Percentiles rank a stretch among this genome's conserved stretches.
Conservation (phyloP, 2,329 filamentous ascomycete genomes). For the Aspergillus eucalypticola region DNA sequence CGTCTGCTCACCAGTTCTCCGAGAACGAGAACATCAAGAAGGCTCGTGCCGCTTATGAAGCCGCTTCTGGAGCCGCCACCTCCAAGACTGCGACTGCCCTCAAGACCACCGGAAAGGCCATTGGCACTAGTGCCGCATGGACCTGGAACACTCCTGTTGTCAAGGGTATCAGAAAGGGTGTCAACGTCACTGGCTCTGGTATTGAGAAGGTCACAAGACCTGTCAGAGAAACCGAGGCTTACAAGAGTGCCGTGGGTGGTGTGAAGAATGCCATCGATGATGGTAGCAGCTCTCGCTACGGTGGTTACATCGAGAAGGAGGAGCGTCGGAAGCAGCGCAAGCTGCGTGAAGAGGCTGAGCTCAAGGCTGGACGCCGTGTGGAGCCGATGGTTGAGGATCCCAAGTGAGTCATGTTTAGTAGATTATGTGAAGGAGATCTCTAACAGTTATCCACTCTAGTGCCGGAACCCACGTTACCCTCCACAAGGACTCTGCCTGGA, state of each 20-base stretch:
- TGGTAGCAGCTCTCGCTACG: slow-evolving; percentile 91
- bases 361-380: slow-evolving; percentile 51
- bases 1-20: slow-evolving; percentile 83
- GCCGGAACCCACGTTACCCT: slow-evolving; percentile 92
- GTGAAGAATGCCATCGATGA: slow-evolving; percentile 97
- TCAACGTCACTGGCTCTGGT: slow-evolving; percentile 79
- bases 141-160: slow-evolving; percentile 96
- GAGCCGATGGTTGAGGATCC: slow-evolving; percentile 79
- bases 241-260: slow-evolving; percentile 60
- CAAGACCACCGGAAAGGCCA: slow-evolving; percentile 79
- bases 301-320: slow-evolving; percentile 95
- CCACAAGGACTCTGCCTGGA: slow-evolving; percentile 97
- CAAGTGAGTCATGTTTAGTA: slow-evolving; percentile 62
- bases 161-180: slow-evolving; percentile 84
- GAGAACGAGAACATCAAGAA: slow-evolving; percentile 89
- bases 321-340: slow-evolving; percentile 82
- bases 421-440: not conserved
- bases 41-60: slow-evolving; percentile 82
- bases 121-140: slow-evolving; percentile 91
- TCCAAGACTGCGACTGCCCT: slow-evolving; percentile 76
- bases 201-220: slow-evolving; percentile 95
- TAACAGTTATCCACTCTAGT: slow-evolving; percentile 49
- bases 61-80: slow-evolving; percentile 79
- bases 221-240: slow-evolving; percentile 90
- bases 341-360: slow-evolving; percentile 64